Conservation (phyloP, 805 yeast species). For the Millerozyma acaciae region DNA sequence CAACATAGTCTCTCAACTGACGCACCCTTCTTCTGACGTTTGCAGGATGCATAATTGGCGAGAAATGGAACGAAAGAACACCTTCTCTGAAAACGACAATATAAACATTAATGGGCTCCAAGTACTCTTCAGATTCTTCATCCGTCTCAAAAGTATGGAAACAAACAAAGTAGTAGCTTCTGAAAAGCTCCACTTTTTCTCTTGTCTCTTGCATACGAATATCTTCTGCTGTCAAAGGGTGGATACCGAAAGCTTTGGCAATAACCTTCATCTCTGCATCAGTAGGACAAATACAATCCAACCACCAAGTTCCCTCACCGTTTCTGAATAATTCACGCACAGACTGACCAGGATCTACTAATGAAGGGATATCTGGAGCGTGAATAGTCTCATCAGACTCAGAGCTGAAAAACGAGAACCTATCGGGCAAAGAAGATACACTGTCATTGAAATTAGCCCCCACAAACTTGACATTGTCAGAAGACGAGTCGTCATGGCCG, state of each 20-base stretch:
- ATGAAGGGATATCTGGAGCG: conserved; percentile 79
- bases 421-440: conserved; percentile 49
- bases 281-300: conserved; percentile 90
- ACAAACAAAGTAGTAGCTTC: conserved; percentile 88
- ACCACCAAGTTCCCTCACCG: conserved; percentile 89
- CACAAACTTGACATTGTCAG: conserved; percentile 39
- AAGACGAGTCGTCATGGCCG: conserved; percentile 19
- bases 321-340: conserved; percentile 67
- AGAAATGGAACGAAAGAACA: conserved; percentile 55
- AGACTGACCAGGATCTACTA: conserved; percentile 61
- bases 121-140: conserved; percentile 71
- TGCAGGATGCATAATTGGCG: conserved; percentile 56
- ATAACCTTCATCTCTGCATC: conserved; percentile 91
- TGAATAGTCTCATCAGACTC: conserved; percentile 85
- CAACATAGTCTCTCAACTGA: conserved; percentile 72
- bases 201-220: conserved; percentile 94
- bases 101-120: conserved; percentile 76
- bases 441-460: conserved; percentile 31
- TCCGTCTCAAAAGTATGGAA: conserved; percentile 95
- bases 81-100: conserved; percentile 61
- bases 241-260: conserved; percentile 93
- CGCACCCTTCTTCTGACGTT: conserved; percentile 80
- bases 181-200: conserved; percentile 92
- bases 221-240: conserved; percentile 97
- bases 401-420: conserved; percentile 80